Base-by-base conservation (phyloP, 176 grass and related monocot genomes). In the Avena sativa region DNA sequence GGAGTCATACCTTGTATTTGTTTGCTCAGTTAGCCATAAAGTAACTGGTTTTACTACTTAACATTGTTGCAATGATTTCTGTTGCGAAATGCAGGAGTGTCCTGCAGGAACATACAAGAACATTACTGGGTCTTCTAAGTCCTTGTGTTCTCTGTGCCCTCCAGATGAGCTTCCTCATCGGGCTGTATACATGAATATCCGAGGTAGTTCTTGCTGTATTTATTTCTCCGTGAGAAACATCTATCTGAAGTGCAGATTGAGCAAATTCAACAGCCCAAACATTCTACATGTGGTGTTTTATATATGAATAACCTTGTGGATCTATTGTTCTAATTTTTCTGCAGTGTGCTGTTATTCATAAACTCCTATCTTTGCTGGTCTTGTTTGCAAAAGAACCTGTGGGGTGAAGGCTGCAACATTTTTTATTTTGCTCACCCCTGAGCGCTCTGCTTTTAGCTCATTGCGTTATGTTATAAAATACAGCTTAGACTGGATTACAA, bases 31-130 rank as follows among this genome's bases (percentile, higher is more conserved):
- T 68, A 66, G 74, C 47, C 89, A 65, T 65, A 76, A 71, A 78
- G 2, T 76, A 76, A 32, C 61, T 76, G 46, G 28, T 83, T 84
- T 25, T 64, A 63, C 43, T 91, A 83, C 44, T 64, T 74, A 15
- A 70, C 50, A 75, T 43, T 85, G 28, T 70, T 78, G 49, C 43
- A 80, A 79, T 71, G 20, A 50, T 86, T 87, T 72, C 28, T 58
- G 15, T 72, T 34, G 71, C 43, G 62, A 79, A 88, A 89, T 90
- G 66, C 87, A 98, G 96, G 96, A 95, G 74, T 98, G 96, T 60
- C 96, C 96, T 79, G 74, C 91, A 84, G 96, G 96, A 83, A 98
- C 96, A 74, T 98, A 93, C 87, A 98, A 98, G 93, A 98, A 98
- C 89, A 85, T 88, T 65, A 96, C 90, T 86, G 96, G 96, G 60